Conservation (phyloP, 2,329 filamentous ascomycete species). For the Colletotrichum lini region DNA sequence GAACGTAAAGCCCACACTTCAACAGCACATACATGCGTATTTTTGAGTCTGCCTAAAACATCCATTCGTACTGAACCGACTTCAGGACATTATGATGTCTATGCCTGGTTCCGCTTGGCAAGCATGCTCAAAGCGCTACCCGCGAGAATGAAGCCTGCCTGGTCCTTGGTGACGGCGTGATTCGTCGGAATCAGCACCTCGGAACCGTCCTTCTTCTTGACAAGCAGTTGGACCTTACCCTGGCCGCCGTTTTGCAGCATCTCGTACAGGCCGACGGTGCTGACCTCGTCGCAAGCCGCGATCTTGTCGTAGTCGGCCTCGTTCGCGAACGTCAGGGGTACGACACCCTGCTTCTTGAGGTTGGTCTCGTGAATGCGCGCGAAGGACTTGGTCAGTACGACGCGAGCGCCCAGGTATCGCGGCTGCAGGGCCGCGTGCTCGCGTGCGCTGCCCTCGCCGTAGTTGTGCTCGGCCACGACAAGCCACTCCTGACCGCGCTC, state of each 20-base stretch:
- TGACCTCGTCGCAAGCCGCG: constrained; percentile 85
- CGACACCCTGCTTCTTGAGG: constrained; percentile 96
- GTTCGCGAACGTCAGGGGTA: constrained; percentile 91
- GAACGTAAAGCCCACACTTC: background rate
- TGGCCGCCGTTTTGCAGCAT: constrained; percentile 84
- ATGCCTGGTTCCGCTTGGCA: constrained; percentile 66
- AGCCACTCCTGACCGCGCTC: constrained; percentile 84
- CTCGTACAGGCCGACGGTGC: constrained; percentile 86
- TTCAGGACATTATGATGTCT: background rate
- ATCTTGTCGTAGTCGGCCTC: constrained; percentile 91
- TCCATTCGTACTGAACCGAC: background rate
- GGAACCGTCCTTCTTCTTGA: constrained; percentile 75
- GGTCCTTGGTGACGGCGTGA: constrained; percentile 90
- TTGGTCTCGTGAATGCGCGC: constrained; percentile 96
- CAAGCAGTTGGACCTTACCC: constrained; percentile 79
- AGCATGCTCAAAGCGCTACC: constrained; percentile 94
- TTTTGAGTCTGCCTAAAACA: background rate
- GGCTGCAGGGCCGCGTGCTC: constrained; percentile 94
- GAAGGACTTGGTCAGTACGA: constrained; percentile 90
- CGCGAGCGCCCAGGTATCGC: constrained; percentile 86
- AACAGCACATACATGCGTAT: background rate
- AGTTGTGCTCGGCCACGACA: constrained; percentile 97
- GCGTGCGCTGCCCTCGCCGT: constrained; percentile 90
- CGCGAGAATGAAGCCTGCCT: constrained; percentile 92
- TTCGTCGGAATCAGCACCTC: constrained; percentile 81